Base-by-base conservation (phyloP, 352 stramenopile species). In the Pythium phragmitis region DNA sequence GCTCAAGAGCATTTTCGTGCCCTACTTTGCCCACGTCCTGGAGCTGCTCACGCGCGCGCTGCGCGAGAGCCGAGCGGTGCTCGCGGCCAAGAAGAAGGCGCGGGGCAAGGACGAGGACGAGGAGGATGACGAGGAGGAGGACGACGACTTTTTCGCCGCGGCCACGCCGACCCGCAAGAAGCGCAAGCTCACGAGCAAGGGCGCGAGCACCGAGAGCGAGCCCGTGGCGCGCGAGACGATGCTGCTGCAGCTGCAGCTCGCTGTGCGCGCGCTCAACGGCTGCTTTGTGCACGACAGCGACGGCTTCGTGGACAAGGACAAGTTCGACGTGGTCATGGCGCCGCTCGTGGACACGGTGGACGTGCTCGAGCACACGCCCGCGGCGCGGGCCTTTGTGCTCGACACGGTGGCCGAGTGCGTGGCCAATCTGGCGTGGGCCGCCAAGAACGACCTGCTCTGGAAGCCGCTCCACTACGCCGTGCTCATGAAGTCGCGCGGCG, bases 381-480 rank as follows among this genome's bases (percentile, higher is more conserved):
- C 66, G 26, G 63, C 50, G 63, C 77, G 75, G 26, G 56, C 69
- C 43, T 91, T 94, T 45, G 75, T 92, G 49, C 69, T 87, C 16
- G 82, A 92, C n/a, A 76, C 64, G 14, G 79, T 94, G 37, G 72
- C 84, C 21, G 69, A 83, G 49, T 84, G 74, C 33, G 52, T 96
- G n/a, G 87, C 84, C 6, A 88, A 94, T 58, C 56, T 96, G 57
- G 87, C 85, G 28, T 94, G 79, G 82, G 88, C 88, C 7, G 85
- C 84, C 54, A 94, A 93, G 77, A 92, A 80, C 59, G 88, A 96
- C 59, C 65, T 95, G 59, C 72, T 96, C 11, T 96, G 88, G 88
- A 96, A 96, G 68, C 86, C 83, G 45, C 71, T 96, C 61, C 87
- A 96, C 73, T 94, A 96, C 56, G 79, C 83, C 13, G 80, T 96